Evolutionary conservation across 2,329 filamentous ascomycete species (phyloP).

Genomic region (Thielaviopsis populi): DNA sequence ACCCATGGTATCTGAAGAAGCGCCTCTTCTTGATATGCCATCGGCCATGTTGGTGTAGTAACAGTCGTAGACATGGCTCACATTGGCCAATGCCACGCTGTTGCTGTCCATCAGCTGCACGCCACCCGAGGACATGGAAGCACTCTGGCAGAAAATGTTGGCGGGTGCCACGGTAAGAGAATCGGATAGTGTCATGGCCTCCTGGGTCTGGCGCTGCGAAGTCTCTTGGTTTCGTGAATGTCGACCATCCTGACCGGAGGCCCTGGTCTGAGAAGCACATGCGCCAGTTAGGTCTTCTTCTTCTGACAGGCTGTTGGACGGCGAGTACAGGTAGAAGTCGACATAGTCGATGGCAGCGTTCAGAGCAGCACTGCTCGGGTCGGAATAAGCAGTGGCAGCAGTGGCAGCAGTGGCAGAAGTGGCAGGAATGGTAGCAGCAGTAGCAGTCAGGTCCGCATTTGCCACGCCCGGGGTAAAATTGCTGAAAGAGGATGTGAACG

Average conservation of each 20-base stretch:
- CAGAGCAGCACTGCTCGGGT: background rate
- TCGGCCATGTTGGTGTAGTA: background rate
- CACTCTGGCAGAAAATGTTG: background rate
- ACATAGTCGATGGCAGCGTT: constrained; percentile 27
- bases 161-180: background rate
- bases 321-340: constrained; percentile 43
- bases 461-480: background rate
- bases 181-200: background rate
- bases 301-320: constrained; percentile 32
- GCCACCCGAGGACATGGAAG: background rate
- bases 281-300: constrained; percentile 27
- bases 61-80: background rate
- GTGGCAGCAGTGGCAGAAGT: background rate
- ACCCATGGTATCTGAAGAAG: background rate
- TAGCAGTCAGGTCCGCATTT: background rate
- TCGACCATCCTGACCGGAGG: background rate
- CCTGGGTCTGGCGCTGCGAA: background rate
- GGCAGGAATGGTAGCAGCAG: background rate
- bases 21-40: background rate
- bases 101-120: background rate
- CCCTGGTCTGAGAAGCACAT: too few species aligned
- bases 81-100: background rate
- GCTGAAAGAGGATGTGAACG: background rate
- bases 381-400: background rate
- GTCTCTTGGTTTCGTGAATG: background rate